Evolutionary conservation across 305 asterid genomes (phyloP).

Genomic region (Fraxinus baroniana): DNA sequence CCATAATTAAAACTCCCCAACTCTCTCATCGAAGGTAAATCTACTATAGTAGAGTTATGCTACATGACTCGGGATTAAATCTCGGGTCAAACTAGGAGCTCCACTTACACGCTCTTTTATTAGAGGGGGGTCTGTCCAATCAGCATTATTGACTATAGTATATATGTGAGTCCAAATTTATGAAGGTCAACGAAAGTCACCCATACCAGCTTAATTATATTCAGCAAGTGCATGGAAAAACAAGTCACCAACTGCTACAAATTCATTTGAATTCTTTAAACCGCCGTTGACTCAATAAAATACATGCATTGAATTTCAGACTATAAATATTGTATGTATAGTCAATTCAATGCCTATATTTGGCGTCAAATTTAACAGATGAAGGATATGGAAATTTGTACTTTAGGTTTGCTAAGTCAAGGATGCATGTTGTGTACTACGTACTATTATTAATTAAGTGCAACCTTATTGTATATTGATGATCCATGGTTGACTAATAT

Average conservation of each 20-base stretch:
- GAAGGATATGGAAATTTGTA: neutral
- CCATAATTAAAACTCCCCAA: neutral
- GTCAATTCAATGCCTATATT: neutral
- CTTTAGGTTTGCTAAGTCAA: neutral
- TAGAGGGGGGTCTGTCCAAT: too few species aligned
- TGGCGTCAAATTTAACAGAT: conserved; percentile 2
- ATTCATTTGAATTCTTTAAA: neutral
- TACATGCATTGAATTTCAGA: conserved; percentile 7
- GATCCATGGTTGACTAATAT: neutral
- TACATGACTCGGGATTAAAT: too few species aligned
- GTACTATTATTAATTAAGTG: neutral
- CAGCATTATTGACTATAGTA: too few species aligned
- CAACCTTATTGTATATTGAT: neutral
- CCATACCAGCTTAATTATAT: conserved; percentile 17
- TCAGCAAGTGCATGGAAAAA: conserved; percentile 30
- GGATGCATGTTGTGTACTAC: too few species aligned
- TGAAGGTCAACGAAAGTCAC: conserved; percentile 45
- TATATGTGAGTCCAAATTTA: conserved; percentile 4
- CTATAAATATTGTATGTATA: neutral
- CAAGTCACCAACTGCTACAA: neutral
- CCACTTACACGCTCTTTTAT: too few species aligned
- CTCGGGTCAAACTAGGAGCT: too few species aligned
- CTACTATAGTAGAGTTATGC: neutral
- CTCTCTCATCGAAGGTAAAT: neutral
- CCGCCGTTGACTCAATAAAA: conserved; percentile 29